Evolutionary conservation across 2,329 filamentous ascomycete species (phyloP).

Genomic region (Aspergillus sp.): DNA sequence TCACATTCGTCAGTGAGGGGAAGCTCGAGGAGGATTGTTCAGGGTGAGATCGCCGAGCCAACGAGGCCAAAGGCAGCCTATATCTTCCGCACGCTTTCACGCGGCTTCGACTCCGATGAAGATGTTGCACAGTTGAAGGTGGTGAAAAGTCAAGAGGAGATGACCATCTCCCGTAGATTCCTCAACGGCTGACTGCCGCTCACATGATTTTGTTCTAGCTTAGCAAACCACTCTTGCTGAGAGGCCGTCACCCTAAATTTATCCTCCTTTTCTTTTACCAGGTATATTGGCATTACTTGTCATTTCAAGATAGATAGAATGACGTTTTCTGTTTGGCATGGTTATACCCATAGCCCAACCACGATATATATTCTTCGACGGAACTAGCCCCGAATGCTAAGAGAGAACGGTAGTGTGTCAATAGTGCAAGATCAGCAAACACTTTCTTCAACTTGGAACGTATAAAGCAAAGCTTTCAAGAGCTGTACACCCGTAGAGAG

Average conservation of each 20-base stretch:
- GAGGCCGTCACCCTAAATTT: no score
- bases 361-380: neutral
- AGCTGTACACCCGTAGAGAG: no score
- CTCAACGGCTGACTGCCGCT: conserved; percentile 3
- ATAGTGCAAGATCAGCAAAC: neutral
- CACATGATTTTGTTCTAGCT: neutral
- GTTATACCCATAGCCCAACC: neutral
- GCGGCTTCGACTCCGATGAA: neutral
- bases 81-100: neutral
- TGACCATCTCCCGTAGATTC: neutral
- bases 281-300: no score
- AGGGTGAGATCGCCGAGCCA: neutral
- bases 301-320: no score
- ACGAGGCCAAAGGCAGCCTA: neutral
- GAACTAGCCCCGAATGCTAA: neutral
- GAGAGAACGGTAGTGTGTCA: neutral
- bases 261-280: no score
- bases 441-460: neutral
- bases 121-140: neutral
- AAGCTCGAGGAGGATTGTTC: neutral
- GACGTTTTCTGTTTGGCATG: no score
- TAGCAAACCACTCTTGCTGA: no score
- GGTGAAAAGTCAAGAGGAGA: neutral
- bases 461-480: neutral
- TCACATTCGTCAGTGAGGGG: conserved; percentile 9